Evolutionary conservation across 495 filamentous ascomycete species (phyloP).

Genomic region (Jackrogersella multiformis): DNA sequence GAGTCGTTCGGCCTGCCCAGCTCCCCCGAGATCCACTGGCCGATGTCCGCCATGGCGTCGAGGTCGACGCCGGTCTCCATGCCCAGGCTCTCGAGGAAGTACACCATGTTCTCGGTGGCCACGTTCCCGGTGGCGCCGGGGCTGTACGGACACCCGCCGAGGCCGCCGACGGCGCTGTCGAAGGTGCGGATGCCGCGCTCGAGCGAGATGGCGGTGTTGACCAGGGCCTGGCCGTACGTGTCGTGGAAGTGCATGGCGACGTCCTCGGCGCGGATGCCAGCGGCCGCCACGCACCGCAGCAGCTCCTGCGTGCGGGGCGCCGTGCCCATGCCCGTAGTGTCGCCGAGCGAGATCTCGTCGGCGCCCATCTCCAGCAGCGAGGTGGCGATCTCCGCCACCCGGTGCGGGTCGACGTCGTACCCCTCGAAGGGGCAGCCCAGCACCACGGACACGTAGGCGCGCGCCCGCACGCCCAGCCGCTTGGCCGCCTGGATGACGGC

Average conservation of each 20-base stretch:
- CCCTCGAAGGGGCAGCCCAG: constrained; percentile 96
- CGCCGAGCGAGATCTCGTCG: constrained; percentile 91
- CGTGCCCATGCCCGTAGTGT: constrained; percentile 97
- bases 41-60: constrained; percentile 80
- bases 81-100: constrained; percentile 86
- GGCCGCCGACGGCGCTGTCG: constrained; percentile 86
- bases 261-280: constrained; percentile 81
- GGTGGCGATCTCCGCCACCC: constrained; percentile 84
- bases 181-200: constrained; percentile 91
- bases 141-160: constrained; percentile 94
- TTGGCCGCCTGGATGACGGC: constrained; percentile 81
- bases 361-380: constrained; percentile 92
- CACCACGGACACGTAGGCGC: constrained; percentile 94
- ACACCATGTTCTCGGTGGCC: constrained; percentile 90
- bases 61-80: constrained; percentile 89
- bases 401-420: constrained; percentile 76
- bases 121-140: constrained; percentile 97
- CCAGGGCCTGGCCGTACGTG: constrained; percentile 93
- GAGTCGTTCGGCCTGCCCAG: constrained; percentile 80
- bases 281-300: constrained; percentile 72
- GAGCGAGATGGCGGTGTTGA: constrained; percentile 85
- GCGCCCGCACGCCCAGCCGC: constrained; percentile 73
- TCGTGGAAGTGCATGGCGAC: constrained; percentile 96
- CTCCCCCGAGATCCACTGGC: constrained; percentile 88
- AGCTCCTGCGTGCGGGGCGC: constrained; percentile 79